Percentiles rank a stretch among this genome's conserved stretches.
Evolutionary conservation across 1,284 basidiomycete species (phyloP).

Genomic region (Rugosomyces carneus): DNA sequence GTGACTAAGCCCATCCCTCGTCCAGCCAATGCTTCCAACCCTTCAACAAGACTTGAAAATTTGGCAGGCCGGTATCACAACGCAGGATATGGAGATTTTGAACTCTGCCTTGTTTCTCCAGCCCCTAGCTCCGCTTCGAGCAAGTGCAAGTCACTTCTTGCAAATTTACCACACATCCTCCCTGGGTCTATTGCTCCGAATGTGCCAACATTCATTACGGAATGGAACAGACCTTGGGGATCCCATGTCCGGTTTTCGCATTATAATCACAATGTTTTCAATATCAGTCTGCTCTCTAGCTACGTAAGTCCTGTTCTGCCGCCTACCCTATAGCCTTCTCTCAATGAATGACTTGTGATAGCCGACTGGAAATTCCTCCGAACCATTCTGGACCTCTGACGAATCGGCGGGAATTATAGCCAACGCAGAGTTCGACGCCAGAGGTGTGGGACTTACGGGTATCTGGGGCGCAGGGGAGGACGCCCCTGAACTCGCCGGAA

Average conservation of each 20-base stretch:
- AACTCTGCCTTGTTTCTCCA: constrained; percentile 15
- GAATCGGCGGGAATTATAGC: constrained; percentile 8
- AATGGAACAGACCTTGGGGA: constrained; percentile 12
- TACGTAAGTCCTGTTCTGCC: no score
- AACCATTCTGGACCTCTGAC: constrained; percentile 12
- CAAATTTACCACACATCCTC: constrained; percentile 9
- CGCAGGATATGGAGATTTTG: constrained; percentile 16
- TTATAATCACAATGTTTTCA: constrained; percentile 11
- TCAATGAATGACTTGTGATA: neutral
- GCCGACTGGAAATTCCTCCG: constrained; percentile 2
- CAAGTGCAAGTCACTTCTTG: constrained; percentile 3
- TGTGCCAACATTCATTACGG: constrained; percentile 9
- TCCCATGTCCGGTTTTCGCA: constrained; percentile 11
- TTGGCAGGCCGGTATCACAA: constrained; percentile 17
- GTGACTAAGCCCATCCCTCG: constrained; percentile 11
- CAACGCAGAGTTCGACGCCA: constrained; percentile 8
- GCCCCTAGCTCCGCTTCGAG: neutral
- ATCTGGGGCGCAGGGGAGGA: no score
- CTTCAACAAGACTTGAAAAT: constrained; percentile 10
- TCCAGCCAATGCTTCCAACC: constrained; percentile 13
- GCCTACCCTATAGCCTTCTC: no score
- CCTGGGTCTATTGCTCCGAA: constrained; percentile 7
- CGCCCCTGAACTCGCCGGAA: no score
- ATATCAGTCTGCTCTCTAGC: constrained; percentile 11
- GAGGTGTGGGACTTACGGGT: no score